A percentile compares a stretch with the other conserved stretches of the same genome.
These are phyloP conservation scores for Betula pendula DNA, from an alignment of 306 rosid species.

Conservation along the genomic window DNA sequence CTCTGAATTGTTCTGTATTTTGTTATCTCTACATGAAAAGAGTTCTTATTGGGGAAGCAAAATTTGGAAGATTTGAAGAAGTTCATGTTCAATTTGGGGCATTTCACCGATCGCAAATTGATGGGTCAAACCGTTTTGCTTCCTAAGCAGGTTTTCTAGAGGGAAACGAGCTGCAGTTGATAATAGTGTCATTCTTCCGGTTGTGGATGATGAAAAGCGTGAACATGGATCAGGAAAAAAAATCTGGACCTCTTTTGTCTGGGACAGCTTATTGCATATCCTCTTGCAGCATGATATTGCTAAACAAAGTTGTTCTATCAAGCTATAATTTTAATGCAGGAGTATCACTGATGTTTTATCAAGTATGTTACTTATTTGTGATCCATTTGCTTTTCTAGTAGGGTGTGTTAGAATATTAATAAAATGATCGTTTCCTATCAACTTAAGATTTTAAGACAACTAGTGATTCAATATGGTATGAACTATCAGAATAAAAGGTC, in stretches of 20 bases:
- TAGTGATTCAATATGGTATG: too few relatives aligned
- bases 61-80: neutral
- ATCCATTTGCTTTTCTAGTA: neutral
- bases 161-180: slow-evolving; percentile 43
- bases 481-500: too few relatives aligned
- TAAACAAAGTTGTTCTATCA: slow-evolving; percentile 79
- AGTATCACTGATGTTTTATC: slow-evolving; percentile 86
- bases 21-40: neutral
- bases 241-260: slow-evolving; percentile 68
- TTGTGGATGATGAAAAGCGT: slow-evolving; percentile 51
- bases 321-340: slow-evolving; percentile 81
- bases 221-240: slow-evolving; percentile 56
- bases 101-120: slow-evolving; percentile 17
- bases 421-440: too few relatives aligned
- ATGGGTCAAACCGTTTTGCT: slow-evolving; percentile 19
- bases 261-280: slow-evolving; percentile 88
- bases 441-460: too few relatives aligned
- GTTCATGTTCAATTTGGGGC: slow-evolving; percentile 16
- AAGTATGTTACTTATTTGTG: slow-evolving; percentile 39
- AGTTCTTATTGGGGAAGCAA: neutral
- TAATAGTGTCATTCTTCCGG: slow-evolving; percentile 28
- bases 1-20: neutral
- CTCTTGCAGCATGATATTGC: slow-evolving; percentile 88
- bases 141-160: slow-evolving; percentile 54
- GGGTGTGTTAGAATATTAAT: neutral